phyloP scores from a whole-genome alignment of 768 basidiomycete genomes.

The Russula abietina region DNA sequence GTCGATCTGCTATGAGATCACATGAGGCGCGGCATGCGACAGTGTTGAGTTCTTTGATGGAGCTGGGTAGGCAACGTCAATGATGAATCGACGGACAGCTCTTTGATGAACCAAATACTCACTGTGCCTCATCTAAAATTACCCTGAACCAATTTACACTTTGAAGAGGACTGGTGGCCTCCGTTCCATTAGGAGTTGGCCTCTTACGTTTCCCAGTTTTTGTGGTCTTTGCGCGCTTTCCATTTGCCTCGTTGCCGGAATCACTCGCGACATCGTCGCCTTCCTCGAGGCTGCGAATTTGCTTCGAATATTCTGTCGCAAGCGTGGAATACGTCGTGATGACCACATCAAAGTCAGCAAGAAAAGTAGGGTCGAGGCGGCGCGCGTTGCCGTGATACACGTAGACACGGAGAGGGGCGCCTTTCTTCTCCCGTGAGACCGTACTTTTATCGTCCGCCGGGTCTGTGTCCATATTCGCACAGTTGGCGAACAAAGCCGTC shows the following conservation, averaged over 20 bases:
- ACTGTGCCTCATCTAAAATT: constrained; percentile 94
- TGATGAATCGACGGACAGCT: background rate
- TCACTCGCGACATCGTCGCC: constrained; percentile 64
- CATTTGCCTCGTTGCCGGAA: constrained; percentile 55
- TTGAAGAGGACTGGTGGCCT: constrained; percentile 76
- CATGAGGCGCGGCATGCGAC: constrained; percentile 94
- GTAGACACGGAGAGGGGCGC: constrained; percentile 69
- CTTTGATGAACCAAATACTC: constrained; percentile 35
- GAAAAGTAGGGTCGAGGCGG: constrained; percentile 74
- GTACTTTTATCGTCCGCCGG: background rate
- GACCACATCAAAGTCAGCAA: constrained; percentile 93
- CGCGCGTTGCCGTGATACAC: constrained; percentile 93
- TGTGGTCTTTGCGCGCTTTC: constrained; percentile 66
- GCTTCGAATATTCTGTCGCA: constrained; percentile 91
- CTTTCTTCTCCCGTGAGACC: constrained; percentile 3
- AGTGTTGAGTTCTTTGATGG: constrained; percentile 93
- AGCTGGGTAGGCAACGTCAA: constrained; percentile 42
- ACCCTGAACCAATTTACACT: constrained; percentile 95
- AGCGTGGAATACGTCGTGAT: constrained; percentile 97
- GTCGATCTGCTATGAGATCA: constrained; percentile 87
- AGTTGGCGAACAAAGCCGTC: constrained; percentile 24
- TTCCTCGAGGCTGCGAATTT: constrained; percentile 61
- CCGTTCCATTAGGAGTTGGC: constrained; percentile 37
- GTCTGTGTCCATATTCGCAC: background rate
- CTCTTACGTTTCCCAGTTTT: constrained; percentile 35